Evolutionary conservation across 768 basidiomycete species (phyloP), one percentile per base, ranked within the genome.

Genomic region (Lactifluus hygrophoroides): DNA sequence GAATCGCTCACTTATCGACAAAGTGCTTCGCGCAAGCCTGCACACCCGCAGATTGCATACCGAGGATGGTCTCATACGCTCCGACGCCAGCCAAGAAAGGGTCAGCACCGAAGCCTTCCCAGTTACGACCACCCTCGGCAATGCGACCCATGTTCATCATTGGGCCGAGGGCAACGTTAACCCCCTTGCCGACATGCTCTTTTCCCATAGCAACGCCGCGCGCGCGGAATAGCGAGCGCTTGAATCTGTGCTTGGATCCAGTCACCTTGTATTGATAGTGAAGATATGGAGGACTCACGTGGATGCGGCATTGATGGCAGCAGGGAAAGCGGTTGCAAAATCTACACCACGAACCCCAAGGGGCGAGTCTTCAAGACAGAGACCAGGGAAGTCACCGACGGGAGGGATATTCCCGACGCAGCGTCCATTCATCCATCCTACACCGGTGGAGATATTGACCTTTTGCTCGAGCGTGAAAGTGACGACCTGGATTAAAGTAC

Each of bases 81-180:
- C 77, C 75, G 67, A 90, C 90, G 13, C 94, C 91, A n/a, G 80
- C 66, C 16, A 95, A 74, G 73, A 83, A 95, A 0, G 94, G 94
- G 69, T 96, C 94, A 10, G 80, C 90, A 30, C 93, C 92, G 57
- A 93, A 94, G n/a, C 90, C 91, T 76, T 95, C 94, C 90, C 91
- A 95, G 70, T 94, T 92, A 28, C 94, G 77, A 17, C 94, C 94
- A 7, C 87, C 90, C 62, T 81, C 76, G 3, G 88, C 84, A 19
- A 85, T 71, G 17, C 89, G 81, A 3, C 86, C 88, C 75, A 94
- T 80, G 68, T 94, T 93, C 83, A 90, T 93, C 86, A 89, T 89
- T 0, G 90, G 80, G 28, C 79, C 76, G 3, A 94, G 77, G 10
- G 84, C 86, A 49, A 94, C 73, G 65, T 96, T 81, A 46, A 90